phyloP scores from a whole-genome alignment of 257 asterid genomes.

The Osmanthus fragrans region DNA sequence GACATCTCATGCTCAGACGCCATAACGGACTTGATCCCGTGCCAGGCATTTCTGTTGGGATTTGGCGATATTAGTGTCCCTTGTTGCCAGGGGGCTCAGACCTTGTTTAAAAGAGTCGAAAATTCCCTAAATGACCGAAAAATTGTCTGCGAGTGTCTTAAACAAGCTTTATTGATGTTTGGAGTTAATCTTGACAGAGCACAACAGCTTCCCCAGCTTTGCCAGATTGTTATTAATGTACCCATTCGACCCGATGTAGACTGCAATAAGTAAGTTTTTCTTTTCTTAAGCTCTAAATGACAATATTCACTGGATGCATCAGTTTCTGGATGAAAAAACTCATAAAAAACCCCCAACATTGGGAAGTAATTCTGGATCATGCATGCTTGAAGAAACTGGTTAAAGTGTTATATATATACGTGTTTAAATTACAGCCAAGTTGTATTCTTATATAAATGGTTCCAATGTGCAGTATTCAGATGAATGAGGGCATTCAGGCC shows the following conservation, averaged over 20 bases:
- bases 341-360: too few species aligned
- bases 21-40: slow-evolving; percentile 17
- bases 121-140: slow-evolving; percentile 1
- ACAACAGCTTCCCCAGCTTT: slow-evolving; percentile 22
- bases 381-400: too few species aligned
- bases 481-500: too few species aligned
- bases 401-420: too few species aligned
- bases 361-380: too few species aligned
- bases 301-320: too few species aligned
- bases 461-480: too few species aligned
- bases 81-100: slow-evolving; percentile 26
- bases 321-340: too few species aligned
- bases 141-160: slow-evolving; percentile 23
- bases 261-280: slow-evolving; percentile 24
- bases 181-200: slow-evolving; percentile 14
- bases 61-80: neutral
- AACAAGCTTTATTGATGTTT: slow-evolving; percentile 6
- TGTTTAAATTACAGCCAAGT: too few species aligned
- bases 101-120: neutral
- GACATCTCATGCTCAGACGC: slow-evolving; percentile 25
- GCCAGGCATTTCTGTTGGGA: slow-evolving; percentile 25
- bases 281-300: neutral
- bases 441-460: too few species aligned
- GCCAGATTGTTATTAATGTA: slow-evolving; percentile 28
- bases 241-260: slow-evolving; percentile 33